Evolutionary conservation across 2,329 filamentous ascomycete genomes (phyloP).

Genomic region (Sporothrix dimorphospora): DNA sequence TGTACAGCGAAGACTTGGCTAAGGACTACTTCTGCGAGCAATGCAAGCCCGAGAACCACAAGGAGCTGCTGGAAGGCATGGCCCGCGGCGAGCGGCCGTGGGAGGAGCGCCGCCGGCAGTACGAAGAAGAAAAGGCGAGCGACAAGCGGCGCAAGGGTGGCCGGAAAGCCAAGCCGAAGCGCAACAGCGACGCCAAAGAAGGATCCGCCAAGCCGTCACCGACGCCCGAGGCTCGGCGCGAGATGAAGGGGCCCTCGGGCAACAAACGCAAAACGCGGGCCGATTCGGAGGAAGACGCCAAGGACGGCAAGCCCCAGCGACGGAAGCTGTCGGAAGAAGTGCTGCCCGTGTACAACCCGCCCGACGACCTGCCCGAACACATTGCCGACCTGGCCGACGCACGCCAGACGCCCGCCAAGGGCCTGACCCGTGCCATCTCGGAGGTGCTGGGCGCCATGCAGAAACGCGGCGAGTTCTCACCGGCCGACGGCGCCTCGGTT

Average conservation of each 20-base stretch:
- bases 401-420: slow-evolving; percentile 70
- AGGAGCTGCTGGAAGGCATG: slow-evolving; percentile 76
- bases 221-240: slow-evolving; percentile 47
- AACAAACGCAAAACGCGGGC: slow-evolving; percentile 62
- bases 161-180: slow-evolving; percentile 66
- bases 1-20: slow-evolving; percentile 75
- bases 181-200: slow-evolving; percentile 65
- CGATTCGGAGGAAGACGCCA: slow-evolving; percentile 56
- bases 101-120: slow-evolving; percentile 68
- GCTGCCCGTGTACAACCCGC: slow-evolving; percentile 52
- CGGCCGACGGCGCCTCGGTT: slow-evolving; percentile 65
- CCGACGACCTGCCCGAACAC: slow-evolving; percentile 54
- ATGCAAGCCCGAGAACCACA: slow-evolving; percentile 83
- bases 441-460: slow-evolving; percentile 68
- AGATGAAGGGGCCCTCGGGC: slow-evolving; percentile 16
- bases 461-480: slow-evolving; percentile 64
- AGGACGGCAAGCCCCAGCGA: slow-evolving; percentile 53
- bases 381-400: slow-evolving; percentile 61
- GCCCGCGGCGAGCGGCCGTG: slow-evolving; percentile 82
- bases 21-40: slow-evolving; percentile 91
- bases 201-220: slow-evolving; percentile 44
- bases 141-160: slow-evolving; percentile 60
- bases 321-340: slow-evolving; percentile 60
- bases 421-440: slow-evolving; percentile 69
- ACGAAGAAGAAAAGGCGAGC: slow-evolving; percentile 65